Evolutionary conservation across 352 stramenopile genomes (phyloP).

Genomic region (Globisporangium paroecandrum): DNA sequence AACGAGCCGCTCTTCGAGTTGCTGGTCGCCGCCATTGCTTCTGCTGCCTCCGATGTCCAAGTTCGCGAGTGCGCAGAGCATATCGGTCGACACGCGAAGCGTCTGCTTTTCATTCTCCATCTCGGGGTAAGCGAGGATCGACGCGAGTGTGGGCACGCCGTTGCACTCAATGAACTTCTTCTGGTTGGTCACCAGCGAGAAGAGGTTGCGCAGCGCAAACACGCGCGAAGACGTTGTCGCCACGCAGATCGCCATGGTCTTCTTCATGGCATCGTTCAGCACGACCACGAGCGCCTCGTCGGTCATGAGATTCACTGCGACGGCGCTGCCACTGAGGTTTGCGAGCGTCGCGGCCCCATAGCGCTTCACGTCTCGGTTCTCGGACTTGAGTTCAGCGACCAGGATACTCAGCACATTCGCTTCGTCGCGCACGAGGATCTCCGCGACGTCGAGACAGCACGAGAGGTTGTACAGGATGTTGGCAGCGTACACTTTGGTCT

Average conservation of each 20-base stretch:
- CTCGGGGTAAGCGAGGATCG: conserved; percentile 42
- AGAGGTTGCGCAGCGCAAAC: conserved; percentile 70
- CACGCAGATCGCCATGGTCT: conserved; percentile 52
- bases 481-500: conserved; percentile 82
- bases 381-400: conserved; percentile 57
- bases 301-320: conserved; percentile 65
- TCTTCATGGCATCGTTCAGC: conserved; percentile 71
- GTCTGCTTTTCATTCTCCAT: conserved; percentile 49
- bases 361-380: conserved; percentile 59
- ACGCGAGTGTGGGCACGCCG: conserved; percentile 60
- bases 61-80: conserved; percentile 66
- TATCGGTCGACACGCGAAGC: conserved; percentile 50
- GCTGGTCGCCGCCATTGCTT: conserved; percentile 12
- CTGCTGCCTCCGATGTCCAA: conserved; percentile 20
- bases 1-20: conserved; percentile 64
- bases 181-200: conserved; percentile 54
- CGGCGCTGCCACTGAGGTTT: conserved; percentile 50
- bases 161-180: conserved; percentile 58
- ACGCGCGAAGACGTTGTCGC: conserved; percentile 55
- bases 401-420: conserved; percentile 67
- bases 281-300: conserved; percentile 38
- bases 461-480: conserved; percentile 84
- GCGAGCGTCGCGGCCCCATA: conserved; percentile 64
- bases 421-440: conserved; percentile 65
- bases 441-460: conserved; percentile 40